phyloP scores from a whole-genome alignment of 2,329 filamentous ascomycete species.

The Penicillium sp. region DNA sequence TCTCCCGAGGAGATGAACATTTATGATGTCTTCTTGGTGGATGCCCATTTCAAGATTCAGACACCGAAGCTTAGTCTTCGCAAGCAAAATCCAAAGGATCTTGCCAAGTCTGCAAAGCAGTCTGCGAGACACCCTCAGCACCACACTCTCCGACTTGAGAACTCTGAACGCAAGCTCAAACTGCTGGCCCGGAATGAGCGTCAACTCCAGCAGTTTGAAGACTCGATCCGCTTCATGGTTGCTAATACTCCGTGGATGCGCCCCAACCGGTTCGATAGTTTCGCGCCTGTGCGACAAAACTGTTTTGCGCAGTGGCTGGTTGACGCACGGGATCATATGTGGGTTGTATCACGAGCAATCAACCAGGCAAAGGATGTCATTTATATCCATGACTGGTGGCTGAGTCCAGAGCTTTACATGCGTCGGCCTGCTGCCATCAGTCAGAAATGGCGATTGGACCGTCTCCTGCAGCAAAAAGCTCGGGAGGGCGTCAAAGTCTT shows the following conservation, averaged over 20 bases:
- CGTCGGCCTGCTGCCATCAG: constrained; percentile 90
- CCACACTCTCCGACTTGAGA: constrained; percentile 83
- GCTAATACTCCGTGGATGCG: constrained; percentile 78
- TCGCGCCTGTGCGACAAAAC: constrained; percentile 80
- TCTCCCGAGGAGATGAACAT: constrained; percentile 98
- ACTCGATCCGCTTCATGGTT: constrained; percentile 85
- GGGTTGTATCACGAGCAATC: constrained; percentile 95
- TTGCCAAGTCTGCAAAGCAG: constrained; percentile 64
- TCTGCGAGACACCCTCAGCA: constrained; percentile 65
- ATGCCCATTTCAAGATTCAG: constrained; percentile 79
- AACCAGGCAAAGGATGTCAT: constrained; percentile 97
- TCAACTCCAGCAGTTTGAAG: constrained; percentile 86
- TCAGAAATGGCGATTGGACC: constrained; percentile 94
- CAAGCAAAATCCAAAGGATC: constrained; percentile 54
- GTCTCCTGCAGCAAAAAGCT: constrained; percentile 89
- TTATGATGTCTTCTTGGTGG: constrained; percentile 97
- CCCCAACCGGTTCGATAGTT: constrained; percentile 85
- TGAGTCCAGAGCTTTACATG: constrained; percentile 95
- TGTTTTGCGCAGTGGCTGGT: constrained; percentile 96
- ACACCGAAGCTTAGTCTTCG: constrained; percentile 61
- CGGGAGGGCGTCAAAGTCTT: constrained; percentile 96
- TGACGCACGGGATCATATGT: constrained; percentile 97
- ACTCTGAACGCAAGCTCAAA: constrained; percentile 88
- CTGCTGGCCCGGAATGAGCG: constrained; percentile 88
- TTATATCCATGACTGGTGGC: constrained; percentile 99